Evolutionary conservation across 768 basidiomycete species (phyloP), one percentile per base, ranked within the genome.

Genomic region (Polyporus arcularius): DNA sequence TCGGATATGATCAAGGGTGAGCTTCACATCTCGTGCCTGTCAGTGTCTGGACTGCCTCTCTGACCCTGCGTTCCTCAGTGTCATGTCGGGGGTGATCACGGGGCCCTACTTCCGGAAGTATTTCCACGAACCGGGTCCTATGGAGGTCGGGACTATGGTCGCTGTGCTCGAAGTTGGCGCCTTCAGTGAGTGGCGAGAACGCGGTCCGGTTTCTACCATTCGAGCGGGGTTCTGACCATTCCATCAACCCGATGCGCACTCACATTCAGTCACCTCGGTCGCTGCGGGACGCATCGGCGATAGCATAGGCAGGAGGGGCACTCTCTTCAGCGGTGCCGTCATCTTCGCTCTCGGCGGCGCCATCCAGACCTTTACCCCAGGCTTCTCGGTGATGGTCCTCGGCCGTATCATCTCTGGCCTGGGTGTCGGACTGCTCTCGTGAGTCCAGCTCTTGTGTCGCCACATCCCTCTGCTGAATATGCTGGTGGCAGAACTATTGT

Each of bases 121-220:
- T 75, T 96, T 98, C 79, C 77, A 90, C 61, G 82, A 86, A 18
- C 95, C 94, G 16, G 82, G 82, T 15, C 79, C 89, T 0, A 75
- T 89, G 52, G 84, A 89, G 68, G 74, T 94, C 26, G 95, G 94
- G n/a, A 93, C 92, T 18, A 94, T 98, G 90, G 94, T 97, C 42
- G 92, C 95, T n/a, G 88, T 96, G 5, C 78, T 96, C 38, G 94
- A 98, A 74, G 82, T 98, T 39, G 95, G 95, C 46, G 95, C 95
- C 41, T 88, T 97, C 72, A 81, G 94, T 92, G 70, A 45, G 86
- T 76, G 54, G 45, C 12, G 38, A 39, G 30, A n/a, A 18, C 21
- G 45, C 8, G 12, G 5, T 18, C 55, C 38, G 15, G 9, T 15
- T 12, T 30, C n/a, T 45, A 30, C 41, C 55, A 53, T 46, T 54